Evolutionary conservation across 371 early-diverging fungal genomes (phyloP).

Genomic region (Apophysomyces trapeziformis): DNA sequence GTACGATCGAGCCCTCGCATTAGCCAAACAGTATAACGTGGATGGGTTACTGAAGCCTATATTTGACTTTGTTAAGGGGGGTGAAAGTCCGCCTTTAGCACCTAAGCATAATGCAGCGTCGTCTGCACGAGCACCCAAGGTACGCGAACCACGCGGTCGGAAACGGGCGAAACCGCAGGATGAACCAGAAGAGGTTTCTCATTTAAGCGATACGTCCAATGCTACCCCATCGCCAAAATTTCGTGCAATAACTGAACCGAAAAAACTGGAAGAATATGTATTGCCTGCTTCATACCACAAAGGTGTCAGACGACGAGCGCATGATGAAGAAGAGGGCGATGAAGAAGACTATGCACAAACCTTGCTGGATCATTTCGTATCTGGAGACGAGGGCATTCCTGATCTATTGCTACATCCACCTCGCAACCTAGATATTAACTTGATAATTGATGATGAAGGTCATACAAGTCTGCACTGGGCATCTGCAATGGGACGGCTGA

Average conservation of each 20-base stretch:
- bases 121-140: constrained; percentile 18
- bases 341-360: constrained; percentile 42
- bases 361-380: constrained; percentile 54
- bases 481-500: constrained; percentile 81
- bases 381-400: constrained; percentile 51
- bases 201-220: background rate
- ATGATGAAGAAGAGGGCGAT: constrained; percentile 19
- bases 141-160: constrained; percentile 5
- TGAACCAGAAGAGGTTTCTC: constrained; percentile 7
- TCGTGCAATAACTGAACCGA: background rate
- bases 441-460: constrained; percentile 90
- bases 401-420: constrained; percentile 51
- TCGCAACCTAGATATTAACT: constrained; percentile 65
- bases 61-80: constrained; percentile 41
- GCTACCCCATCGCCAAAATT: background rate
- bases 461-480: constrained; percentile 96
- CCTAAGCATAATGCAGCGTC: constrained; percentile 44
- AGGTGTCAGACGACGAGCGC: constrained; percentile 6
- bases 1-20: constrained; percentile 70
- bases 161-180: constrained; percentile 5
- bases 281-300: background rate
- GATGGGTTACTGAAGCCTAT: constrained; percentile 37
- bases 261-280: background rate
- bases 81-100: constrained; percentile 46
- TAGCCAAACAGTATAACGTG: constrained; percentile 59